These are phyloP conservation scores for Beauveria medogensis DNA, from an alignment of 2,329 filamentous ascomycete genomes.

Conservation along the genomic window DNA sequence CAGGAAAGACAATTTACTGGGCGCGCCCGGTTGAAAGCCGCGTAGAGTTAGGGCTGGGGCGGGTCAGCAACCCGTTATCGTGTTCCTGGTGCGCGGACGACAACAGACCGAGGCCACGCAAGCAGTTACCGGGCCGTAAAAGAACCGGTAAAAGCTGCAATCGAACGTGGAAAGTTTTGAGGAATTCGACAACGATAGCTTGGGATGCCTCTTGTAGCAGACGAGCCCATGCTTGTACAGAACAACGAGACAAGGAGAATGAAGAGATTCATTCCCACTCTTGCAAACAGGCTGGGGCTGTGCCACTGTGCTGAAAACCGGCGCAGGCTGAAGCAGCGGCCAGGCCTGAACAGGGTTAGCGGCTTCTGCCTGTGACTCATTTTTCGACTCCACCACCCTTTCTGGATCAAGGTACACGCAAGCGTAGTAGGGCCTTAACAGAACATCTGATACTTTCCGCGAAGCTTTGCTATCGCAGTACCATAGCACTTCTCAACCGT, in stretches of 20 bases:
- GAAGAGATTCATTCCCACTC: neutral
- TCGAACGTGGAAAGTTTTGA: neutral
- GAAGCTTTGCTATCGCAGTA: neutral
- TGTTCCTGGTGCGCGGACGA: neutral
- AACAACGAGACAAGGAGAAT: neutral
- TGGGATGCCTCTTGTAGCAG: neutral
- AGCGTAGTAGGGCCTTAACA: neutral
- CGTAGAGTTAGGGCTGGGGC: constrained; percentile 8
- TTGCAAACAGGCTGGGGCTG: neutral
- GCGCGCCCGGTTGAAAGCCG: neutral
- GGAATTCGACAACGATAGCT: neutral
- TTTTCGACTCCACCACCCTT: constrained; percentile 1
- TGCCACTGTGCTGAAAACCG: neutral
- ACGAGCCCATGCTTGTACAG: neutral
- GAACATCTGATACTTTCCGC: neutral
- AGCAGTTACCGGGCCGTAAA: neutral
- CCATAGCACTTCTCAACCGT: neutral
- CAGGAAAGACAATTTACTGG: neutral
- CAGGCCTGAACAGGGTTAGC: constrained; percentile 3
- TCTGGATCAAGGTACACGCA: neutral
- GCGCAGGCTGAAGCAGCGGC: constrained; percentile 7
- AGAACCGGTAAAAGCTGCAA: neutral
- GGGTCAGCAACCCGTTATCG: neutral
- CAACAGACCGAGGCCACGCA: neutral
- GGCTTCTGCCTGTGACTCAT: constrained; percentile 9